Base-by-base conservation (phyloP, 371 early-diverging fungal genomes). In the Syncephalastrum monosporum region DNA sequence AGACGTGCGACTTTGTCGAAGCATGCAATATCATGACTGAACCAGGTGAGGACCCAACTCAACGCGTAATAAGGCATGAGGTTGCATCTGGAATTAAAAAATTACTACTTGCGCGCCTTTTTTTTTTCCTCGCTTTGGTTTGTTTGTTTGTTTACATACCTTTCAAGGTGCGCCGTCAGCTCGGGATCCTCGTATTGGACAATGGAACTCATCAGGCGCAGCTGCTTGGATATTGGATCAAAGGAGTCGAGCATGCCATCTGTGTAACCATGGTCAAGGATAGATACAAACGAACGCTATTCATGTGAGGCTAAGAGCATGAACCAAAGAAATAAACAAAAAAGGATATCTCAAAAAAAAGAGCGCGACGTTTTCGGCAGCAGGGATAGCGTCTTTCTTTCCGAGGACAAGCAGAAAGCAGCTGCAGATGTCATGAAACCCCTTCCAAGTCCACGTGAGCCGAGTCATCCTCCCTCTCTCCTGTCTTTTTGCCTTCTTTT, bases 41-140 rank as follows among this genome's bases (percentile, higher is more conserved):
- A 91, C 95, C 95, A 94, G 12, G 94, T 91, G 42, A 94, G 69
- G 43, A 93, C 74, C 93, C 93, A 94, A 61, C 89, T 87, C 42
- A 94, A 63, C 13, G 88, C 88, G 68, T 90, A 94, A 64, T 87
- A 91, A 15, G 93, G 90, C 60, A 86, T 84, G 16, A 90, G 76
- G 42, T 75, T 71, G 42, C 65, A 63, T 47, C 74, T 70, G 53
- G 15, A 29, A 15, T 52, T 52, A 33, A 33, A 33, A 16, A 38
- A 15, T 29, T 19, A 33, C 12, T 24, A 27, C 14, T 50, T 53
- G 14, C 16, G 24, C 44, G 27, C 23, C 25, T 38, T 6, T 41
- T 29, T 38, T 6, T 41, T 29, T 50, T 43, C 24, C 14, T 23
- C 42, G 5, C 27, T 2, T 33, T 5, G 12, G 25, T 33, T 33